Evolutionary conservation across 2,329 filamentous ascomycete genomes (phyloP).

Genomic region (Apiospora kogelbergensis): DNA sequence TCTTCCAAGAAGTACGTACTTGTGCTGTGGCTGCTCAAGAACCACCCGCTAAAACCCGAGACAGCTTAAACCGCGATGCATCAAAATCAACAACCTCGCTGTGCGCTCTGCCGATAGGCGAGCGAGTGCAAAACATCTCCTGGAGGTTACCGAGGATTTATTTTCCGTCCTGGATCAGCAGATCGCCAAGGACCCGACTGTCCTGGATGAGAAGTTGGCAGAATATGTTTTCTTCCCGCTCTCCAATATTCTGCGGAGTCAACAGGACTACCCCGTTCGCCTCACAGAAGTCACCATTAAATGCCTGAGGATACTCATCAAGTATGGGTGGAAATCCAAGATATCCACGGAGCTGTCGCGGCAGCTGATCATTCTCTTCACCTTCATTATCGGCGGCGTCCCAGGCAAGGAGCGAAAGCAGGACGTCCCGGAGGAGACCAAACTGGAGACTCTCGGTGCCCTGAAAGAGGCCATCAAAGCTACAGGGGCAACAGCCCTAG

Average conservation of each 20-base stretch:
- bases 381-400: conserved; percentile 75
- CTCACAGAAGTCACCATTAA: conserved; percentile 75
- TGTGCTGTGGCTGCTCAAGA: not conserved
- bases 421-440: conserved; percentile 69
- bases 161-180: conserved; percentile 46
- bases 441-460: conserved; percentile 68
- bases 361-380: conserved; percentile 82
- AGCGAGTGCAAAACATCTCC: conserved; percentile 43
- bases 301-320: conserved; percentile 72
- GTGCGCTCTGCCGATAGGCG: conserved; percentile 47
- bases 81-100: conserved; percentile 58
- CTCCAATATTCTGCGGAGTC: conserved; percentile 78
- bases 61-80: conserved; percentile 63
- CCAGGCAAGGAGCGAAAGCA: conserved; percentile 54
- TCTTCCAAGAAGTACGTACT: conserved; percentile 31
- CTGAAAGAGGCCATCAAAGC: conserved; percentile 65
- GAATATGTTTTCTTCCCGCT: conserved; percentile 96
- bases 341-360: conserved; percentile 73
- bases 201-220: conserved; percentile 77
- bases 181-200: conserved; percentile 41
- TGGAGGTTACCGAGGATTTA: conserved; percentile 45
- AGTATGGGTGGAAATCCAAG: conserved; percentile 74
- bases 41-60: conserved; percentile 12
- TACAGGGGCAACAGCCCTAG: conserved; percentile 49
- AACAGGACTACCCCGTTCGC: conserved; percentile 68